phyloP scores from a whole-genome alignment of 495 filamentous ascomycete species.

The Podospora bellae-mahoneyi region DNA sequence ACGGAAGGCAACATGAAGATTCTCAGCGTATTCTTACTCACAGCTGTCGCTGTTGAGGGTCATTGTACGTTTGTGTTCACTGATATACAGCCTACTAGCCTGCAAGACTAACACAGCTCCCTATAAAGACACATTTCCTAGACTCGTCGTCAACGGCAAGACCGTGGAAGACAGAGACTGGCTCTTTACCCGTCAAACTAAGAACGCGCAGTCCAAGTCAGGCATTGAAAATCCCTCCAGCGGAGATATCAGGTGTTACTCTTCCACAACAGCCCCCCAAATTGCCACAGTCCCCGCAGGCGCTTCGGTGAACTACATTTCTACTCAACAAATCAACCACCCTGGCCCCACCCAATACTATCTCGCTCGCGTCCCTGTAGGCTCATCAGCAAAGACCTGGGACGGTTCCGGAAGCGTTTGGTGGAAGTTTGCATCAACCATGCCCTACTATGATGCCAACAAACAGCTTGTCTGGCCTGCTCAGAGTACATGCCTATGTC shows the following conservation, averaged over 20 bases:
- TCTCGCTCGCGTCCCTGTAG: conserved; percentile 47
- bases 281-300: conserved; percentile 43
- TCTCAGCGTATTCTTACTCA: conserved; percentile 26
- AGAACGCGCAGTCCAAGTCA: conserved; percentile 39
- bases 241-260: conserved; percentile 49
- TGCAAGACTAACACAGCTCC: neutral
- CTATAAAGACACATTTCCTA: conserved; percentile 38
- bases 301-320: conserved; percentile 44
- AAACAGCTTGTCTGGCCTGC: conserved; percentile 41
- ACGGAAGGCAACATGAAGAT: conserved; percentile 19
- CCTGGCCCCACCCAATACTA: conserved; percentile 47
- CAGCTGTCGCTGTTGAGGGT: conserved; percentile 32
- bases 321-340: conserved; percentile 47
- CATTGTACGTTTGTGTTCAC: conserved; percentile 29
- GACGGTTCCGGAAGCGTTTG: conserved; percentile 47
- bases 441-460: conserved; percentile 38
- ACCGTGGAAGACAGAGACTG: conserved; percentile 37
- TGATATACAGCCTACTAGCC: too few species aligned
- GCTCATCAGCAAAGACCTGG: conserved; percentile 41
- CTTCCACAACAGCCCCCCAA: conserved; percentile 36
- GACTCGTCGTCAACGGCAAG: conserved; percentile 40
- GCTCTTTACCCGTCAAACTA: conserved; percentile 43
- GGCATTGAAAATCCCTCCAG: conserved; percentile 41
- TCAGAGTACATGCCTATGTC: conserved; percentile 32
- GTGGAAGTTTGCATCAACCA: conserved; percentile 52